Base-by-base conservation (phyloP, 2,329 filamentous ascomycete genomes). In the Paraphaeosphaeria minitans region DNA sequence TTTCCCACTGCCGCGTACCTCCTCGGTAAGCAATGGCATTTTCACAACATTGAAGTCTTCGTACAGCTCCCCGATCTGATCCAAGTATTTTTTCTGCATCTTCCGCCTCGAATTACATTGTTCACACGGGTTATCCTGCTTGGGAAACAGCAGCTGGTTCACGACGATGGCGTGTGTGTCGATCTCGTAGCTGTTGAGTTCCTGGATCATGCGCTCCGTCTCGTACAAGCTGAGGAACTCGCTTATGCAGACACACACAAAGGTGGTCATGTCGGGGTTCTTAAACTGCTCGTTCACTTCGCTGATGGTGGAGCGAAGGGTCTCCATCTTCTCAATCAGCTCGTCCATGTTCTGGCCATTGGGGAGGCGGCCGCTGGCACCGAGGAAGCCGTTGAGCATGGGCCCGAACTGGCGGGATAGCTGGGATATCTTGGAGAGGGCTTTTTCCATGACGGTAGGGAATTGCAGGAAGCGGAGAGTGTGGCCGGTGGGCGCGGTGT, bases 1-100 rank as follows among this genome's bases (percentile, higher is more conserved):
- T 79, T 88, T 94, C 74, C 98, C 94, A 83, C 96, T 97, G 46
- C 95, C 95, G 71, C 95, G 84, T 10, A 99, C 93, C 81, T 99
- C 95, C 77, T 99, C 94, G 1, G 96, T 92, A 59, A 99, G 81
- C 72, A 99, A 79, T 39, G 95, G 95, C 93, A 99, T 98, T 84
- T 94, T 94, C 67, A 99, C 94, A 41, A 99, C 93, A 75, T 99
- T 97, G 82, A 99, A 99, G 78, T 99, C 95, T 74, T 97, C 93
- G 76, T 99, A 99, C 59, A 99, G 81, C 82, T 99, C 95, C 80
- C 96, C 93, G 71, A 98, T 98, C 83, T 99, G 94, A 75, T 98
- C 93, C 45, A 99, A 84, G 76, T 99, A 99, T 82, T 99, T 99
- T 84, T 93, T 95, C 84, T 99, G 95, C 95, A 99, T 99, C 83